Base-by-base conservation (phyloP, 2,329 filamentous ascomycete species). In the Canariomyces notabilis region DNA sequence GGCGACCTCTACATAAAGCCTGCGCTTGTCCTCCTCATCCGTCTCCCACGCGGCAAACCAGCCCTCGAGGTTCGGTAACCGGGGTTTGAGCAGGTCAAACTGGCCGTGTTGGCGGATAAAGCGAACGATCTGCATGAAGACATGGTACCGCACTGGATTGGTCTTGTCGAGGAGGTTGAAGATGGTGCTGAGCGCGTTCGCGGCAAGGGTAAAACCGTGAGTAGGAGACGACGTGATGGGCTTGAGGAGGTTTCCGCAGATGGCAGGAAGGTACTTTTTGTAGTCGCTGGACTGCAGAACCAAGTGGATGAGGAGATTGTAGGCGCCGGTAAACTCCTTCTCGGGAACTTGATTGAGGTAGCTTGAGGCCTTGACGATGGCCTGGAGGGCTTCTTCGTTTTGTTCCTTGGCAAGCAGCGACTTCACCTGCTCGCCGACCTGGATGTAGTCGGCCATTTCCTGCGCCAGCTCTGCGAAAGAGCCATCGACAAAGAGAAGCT, bases 251-350 rank as follows among this genome's bases (percentile, higher is more conserved):
- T 94, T 91, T 62, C 83, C 77, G 80, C 93, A 97, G 62, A 98
- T 83, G 60, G 80, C 79, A 49, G 88, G 86, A 56, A 98, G 83
- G 73, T 93, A 86, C 70, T 86, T 87, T 68, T 89, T 85, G 57
- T 86, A 80, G 59, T 90, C 87, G 60, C 86, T 81, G 50, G 89
- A 88, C 71, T 95, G 88, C 61, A 89, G 78, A 57, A 95, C 82
- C 50, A 98, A 83, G 74, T 96, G 88, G 64, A 97, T 84, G 67
- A 98, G 84, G 59, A 97, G 85, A 73, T 98, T 97, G 74, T 96
- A 96, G 51, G 91, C 89, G 49, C 91, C 85, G 51, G 89, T 90
- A 67, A 96, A 93, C 70, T 97, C 91, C 79, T 93, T 94, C 77
- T 98, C 93, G 49, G 91, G 88, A 46, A 89, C 87, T 53, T 79